phyloP scores from a whole-genome alignment of 352 stramenopile species.

The Pythium oligandrum region DNA sequence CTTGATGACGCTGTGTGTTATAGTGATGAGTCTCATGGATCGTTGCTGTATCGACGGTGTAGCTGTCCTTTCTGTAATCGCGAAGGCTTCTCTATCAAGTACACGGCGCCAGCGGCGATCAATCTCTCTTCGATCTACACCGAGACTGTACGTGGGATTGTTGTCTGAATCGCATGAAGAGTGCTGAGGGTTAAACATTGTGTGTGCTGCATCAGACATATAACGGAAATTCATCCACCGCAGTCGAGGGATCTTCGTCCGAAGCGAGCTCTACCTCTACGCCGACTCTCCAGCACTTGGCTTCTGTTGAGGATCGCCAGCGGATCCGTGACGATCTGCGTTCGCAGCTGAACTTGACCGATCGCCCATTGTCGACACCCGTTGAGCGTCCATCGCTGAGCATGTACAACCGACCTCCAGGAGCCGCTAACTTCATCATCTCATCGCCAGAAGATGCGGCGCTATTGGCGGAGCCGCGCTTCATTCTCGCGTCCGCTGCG shows the following conservation, averaged over 20 bases:
- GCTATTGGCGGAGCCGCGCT: constrained; percentile 14
- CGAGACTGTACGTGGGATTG: constrained; percentile 9
- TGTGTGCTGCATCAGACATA: neutral
- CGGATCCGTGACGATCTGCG: constrained; percentile 67
- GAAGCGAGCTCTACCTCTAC: neutral
- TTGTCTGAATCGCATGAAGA: too few relatives aligned
- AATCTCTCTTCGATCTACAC: constrained; percentile 42
- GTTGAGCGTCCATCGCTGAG: constrained; percentile 9
- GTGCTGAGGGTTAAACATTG: neutral
- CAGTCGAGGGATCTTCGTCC: too few relatives aligned
- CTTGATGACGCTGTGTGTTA: neutral
- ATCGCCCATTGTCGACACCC: constrained; percentile 43
- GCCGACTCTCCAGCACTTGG: constrained; percentile 19
- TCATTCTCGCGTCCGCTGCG: constrained; percentile 31
- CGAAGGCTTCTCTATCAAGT: constrained; percentile 51
- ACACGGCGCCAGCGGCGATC: constrained; percentile 35
- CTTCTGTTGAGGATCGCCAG: constrained; percentile 71
- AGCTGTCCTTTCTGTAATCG: constrained; percentile 83
- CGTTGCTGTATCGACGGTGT: neutral
- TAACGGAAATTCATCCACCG: too few relatives aligned
- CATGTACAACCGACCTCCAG: neutral
- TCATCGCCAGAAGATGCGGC: constrained; percentile 17
- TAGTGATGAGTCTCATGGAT: neutral
- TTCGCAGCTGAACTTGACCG: constrained; percentile 59
- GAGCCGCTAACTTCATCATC: constrained; percentile 13